phyloP scores from a whole-genome alignment of 2,329 filamentous ascomycete genomes.

The Clonostachys rhizophaga region DNA sequence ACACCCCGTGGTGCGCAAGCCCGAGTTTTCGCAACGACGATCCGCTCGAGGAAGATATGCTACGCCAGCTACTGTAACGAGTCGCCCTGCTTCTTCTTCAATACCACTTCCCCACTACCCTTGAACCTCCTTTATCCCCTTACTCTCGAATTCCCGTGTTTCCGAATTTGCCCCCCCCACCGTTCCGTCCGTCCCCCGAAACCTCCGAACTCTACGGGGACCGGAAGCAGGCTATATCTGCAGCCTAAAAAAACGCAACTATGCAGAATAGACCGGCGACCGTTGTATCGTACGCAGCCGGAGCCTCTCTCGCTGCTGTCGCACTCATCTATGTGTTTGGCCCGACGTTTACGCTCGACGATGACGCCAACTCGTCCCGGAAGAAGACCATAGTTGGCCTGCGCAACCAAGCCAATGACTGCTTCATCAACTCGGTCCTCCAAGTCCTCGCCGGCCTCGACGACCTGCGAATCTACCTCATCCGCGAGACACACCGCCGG shows the following conservation, averaged over 20 bases:
- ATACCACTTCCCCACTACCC: too few species aligned
- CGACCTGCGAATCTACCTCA: conserved; percentile 86
- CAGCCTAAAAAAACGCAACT: neutral
- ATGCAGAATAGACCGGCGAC: conserved; percentile 31
- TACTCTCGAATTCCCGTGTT: too few species aligned
- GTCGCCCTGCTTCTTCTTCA: too few species aligned
- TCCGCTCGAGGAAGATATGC: too few species aligned
- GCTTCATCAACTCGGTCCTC: conserved; percentile 94
- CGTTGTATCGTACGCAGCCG: conserved; percentile 83
- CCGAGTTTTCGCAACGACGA: too few species aligned
- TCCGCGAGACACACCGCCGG: conserved; percentile 83
- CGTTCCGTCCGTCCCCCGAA: too few species aligned
- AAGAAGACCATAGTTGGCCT: conserved; percentile 89
- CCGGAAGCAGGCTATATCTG: too few species aligned
- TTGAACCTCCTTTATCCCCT: too few species aligned
- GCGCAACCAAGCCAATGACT: conserved; percentile 88
- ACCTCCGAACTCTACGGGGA: too few species aligned
- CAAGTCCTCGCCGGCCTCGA: conserved; percentile 88
- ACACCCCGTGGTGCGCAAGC: too few species aligned
- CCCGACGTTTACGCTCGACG: conserved; percentile 94
- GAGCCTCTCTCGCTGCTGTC: conserved; percentile 89
- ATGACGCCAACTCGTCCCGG: conserved; percentile 61
- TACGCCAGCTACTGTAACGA: too few species aligned
- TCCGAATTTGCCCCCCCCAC: too few species aligned
- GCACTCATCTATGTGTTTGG: conserved; percentile 96